phyloP scores from a whole-genome alignment of 352 stramenopile genomes.

The Globisporangium yorkense region DNA sequence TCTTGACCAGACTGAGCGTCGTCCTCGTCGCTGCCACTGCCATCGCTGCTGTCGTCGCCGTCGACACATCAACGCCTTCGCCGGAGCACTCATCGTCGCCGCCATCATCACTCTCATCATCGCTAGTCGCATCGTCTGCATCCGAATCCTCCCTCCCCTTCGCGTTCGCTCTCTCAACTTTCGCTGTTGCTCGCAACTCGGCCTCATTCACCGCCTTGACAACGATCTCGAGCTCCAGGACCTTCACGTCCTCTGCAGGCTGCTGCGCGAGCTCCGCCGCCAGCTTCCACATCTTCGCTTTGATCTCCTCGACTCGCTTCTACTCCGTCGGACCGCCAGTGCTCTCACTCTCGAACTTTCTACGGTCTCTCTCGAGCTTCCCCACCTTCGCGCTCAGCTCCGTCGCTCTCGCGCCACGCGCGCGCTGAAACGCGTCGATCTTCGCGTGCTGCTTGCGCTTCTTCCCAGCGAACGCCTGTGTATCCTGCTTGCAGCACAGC shows the following conservation, averaged over 20 bases:
- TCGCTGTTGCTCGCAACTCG: slow-evolving; percentile 17
- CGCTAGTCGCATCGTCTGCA: slow-evolving; percentile 9
- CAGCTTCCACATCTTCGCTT: slow-evolving; percentile 28
- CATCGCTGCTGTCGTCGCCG: slow-evolving; percentile 11
- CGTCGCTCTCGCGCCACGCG: slow-evolving; percentile 25
- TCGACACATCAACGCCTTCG: slow-evolving; percentile 4
- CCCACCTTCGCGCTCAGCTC: slow-evolving; percentile 23
- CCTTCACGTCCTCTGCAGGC: slow-evolving; percentile 30
- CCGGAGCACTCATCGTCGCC: neutral
- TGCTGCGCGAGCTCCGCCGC: slow-evolving; percentile 25
- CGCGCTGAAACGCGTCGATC: slow-evolving; percentile 31
- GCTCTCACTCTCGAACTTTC: slow-evolving; percentile 12
- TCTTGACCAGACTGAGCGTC: neutral
- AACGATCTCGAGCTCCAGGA: slow-evolving; percentile 35
- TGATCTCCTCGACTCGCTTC: slow-evolving; percentile 20
- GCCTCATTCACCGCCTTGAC: slow-evolving; percentile 27
- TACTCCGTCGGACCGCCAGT: slow-evolving; percentile 11
- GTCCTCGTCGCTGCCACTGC: neutral
- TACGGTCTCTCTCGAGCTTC: slow-evolving; percentile 20
- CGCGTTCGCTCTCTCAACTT: slow-evolving; percentile 18
- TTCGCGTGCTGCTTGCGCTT: slow-evolving; percentile 27
- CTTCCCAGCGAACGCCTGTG: slow-evolving; percentile 18
- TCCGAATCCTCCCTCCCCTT: slow-evolving; percentile 20
- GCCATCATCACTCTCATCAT: slow-evolving; percentile 9
- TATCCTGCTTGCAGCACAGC: slow-evolving; percentile 23